Evolutionary conservation across 2,329 filamentous ascomycete genomes (phyloP).

Genomic region (Aspergillus caelatus): DNA sequence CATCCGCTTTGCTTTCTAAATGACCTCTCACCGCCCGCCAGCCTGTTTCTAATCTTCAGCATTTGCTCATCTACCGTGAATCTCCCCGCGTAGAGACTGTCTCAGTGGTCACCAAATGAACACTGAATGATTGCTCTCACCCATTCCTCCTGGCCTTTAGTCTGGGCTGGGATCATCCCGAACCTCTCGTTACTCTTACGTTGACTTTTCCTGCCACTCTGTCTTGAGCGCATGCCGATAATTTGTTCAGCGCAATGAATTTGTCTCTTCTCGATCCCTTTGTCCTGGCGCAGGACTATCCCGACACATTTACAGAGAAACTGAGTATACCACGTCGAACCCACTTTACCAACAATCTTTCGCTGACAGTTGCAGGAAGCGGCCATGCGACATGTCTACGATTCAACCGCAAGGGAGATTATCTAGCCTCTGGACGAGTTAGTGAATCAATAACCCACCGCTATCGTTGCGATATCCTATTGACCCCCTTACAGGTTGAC

Average conservation of each 20-base stretch:
- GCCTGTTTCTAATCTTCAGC: constrained; percentile 13
- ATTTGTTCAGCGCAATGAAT: constrained; percentile 59
- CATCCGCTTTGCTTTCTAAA: constrained; percentile 20
- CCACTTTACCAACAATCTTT: neutral
- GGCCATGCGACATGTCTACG: constrained; percentile 70
- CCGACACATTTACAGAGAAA: constrained; percentile 84
- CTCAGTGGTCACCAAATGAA: constrained; percentile 12
- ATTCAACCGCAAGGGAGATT: constrained; percentile 93
- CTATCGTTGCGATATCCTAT: constrained; percentile 5
- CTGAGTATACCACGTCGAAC: constrained; percentile 61
- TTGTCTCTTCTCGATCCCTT: constrained; percentile 72
- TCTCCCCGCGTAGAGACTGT: constrained; percentile 12
- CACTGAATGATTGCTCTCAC: constrained; percentile 30
- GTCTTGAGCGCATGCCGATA: neutral
- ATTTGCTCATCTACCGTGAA: constrained; percentile 6
- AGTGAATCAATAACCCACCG: constrained; percentile 21
- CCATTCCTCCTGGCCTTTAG: constrained; percentile 26
- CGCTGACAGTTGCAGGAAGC: constrained; percentile 49
- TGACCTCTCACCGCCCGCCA: constrained; percentile 24
- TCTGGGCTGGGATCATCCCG: constrained; percentile 26
- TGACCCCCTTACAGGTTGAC: constrained; percentile 59
- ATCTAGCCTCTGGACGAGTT: constrained; percentile 88
- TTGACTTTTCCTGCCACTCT: constrained; percentile 3
- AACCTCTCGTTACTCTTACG: constrained; percentile 1
- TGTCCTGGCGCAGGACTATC: constrained; percentile 78